Percentiles rank a stretch among this genome's conserved stretches.
Conservation (phyloP, 2,329 filamentous ascomycete genomes). For the Sarocladium brachiariae region DNA sequence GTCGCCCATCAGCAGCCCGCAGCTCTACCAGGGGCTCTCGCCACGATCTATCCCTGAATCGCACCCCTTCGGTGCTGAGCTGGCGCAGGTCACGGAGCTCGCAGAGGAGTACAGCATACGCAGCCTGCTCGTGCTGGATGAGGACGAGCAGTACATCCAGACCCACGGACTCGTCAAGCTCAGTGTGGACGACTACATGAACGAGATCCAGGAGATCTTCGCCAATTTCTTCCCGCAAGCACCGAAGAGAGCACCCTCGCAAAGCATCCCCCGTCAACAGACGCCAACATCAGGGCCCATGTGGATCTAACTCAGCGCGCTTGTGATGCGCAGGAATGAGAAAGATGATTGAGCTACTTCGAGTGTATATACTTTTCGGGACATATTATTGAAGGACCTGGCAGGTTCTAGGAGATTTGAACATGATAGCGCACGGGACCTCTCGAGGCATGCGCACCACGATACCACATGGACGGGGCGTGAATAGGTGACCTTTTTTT, state of each 20-base stretch:
- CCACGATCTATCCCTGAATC: slow-evolving; percentile 25
- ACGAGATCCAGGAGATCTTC: slow-evolving; percentile 68
- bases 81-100: slow-evolving; percentile 87
- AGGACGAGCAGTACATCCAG: slow-evolving; percentile 58
- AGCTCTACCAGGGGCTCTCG: slow-evolving; percentile 6
- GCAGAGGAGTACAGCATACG: slow-evolving; percentile 77
- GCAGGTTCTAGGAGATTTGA: not conserved
- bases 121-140: slow-evolving; percentile 56
- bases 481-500: not conserved
- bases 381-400: slow-evolving; percentile 14
- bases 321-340: too few relatives aligned
- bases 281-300: slow-evolving; percentile 18
- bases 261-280: slow-evolving; percentile 21
- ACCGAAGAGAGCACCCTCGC: slow-evolving; percentile 17
- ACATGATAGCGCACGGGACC: not conserved
- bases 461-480: slow-evolving; percentile 6
- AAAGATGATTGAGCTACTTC: slow-evolving; percentile 13
- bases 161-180: slow-evolving; percentile 66
- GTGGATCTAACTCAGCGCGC: slow-evolving; percentile 39
- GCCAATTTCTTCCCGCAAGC: slow-evolving; percentile 46
- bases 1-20: slow-evolving; percentile 26
- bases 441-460: slow-evolving; percentile 8
- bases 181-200: slow-evolving; percentile 74
- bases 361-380: slow-evolving; percentile 26
- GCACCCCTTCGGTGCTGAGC: slow-evolving; percentile 82